These are phyloP conservation scores for Termitomyces sp. DNA, from an alignment of 768 basidiomycete genomes.

Conservation along the genomic window DNA sequence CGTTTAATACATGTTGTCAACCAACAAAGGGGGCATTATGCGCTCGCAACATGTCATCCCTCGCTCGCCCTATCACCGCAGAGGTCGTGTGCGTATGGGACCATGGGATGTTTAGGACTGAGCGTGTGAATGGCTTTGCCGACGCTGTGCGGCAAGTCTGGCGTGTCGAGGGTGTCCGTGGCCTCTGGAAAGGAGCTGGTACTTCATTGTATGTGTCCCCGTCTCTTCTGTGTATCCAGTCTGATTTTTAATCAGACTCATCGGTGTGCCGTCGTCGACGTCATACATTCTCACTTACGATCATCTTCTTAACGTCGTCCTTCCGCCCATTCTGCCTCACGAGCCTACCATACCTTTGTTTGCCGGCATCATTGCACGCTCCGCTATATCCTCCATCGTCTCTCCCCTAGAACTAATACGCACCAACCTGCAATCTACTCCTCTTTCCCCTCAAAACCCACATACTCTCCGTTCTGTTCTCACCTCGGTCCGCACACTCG, in stretches of 20 bases:
- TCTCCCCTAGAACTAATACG: conserved; percentile 93
- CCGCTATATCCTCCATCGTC: conserved; percentile 68
- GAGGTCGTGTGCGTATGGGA: conserved; percentile 83
- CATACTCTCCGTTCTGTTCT: conserved; percentile 78
- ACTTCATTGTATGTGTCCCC: conserved; percentile 71
- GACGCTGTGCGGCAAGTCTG: conserved; percentile 81
- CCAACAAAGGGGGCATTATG: conserved; percentile 49
- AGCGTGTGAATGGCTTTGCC: conserved; percentile 80
- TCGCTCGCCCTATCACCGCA: conserved; percentile 50
- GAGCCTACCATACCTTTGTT: conserved; percentile 60
- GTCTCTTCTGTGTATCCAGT: background rate
- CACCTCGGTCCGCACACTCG: conserved; percentile 52
- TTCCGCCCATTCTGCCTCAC: conserved; percentile 59
- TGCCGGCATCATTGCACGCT: conserved; percentile 82
- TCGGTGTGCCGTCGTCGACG: conserved; percentile 89
- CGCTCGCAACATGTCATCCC: conserved; percentile 75
- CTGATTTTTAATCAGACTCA: conserved; percentile 49
- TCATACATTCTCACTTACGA: conserved; percentile 97
- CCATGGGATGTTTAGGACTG: conserved; percentile 61
- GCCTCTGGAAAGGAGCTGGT: conserved; percentile 94
- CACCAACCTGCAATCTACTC: conserved; percentile 90
- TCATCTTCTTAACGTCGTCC: conserved; percentile 61
- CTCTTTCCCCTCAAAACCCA: conserved; percentile 61
- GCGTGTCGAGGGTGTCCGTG: conserved; percentile 75
- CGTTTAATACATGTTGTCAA: conserved; percentile 67